A percentile compares a stretch with the other conserved stretches of the same genome.
Conservation (phyloP, 2,329 filamentous ascomycete genomes). For the Fusarium annulatum region DNA sequence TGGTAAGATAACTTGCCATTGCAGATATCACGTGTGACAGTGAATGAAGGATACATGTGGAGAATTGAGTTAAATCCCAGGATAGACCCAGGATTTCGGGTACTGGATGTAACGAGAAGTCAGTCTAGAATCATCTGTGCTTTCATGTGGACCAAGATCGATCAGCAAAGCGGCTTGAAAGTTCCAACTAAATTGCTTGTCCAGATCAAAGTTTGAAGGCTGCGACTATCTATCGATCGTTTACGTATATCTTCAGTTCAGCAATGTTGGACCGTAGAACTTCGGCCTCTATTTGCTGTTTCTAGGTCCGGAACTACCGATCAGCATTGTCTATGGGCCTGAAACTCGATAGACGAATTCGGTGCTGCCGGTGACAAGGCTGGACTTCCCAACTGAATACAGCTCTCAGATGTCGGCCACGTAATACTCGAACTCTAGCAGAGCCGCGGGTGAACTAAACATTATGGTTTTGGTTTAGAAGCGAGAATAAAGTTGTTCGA, state of each 20-base stretch:
- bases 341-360: constrained; percentile 31
- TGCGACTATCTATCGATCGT: neutral
- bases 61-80: constrained; percentile 3
- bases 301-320: constrained; percentile 8
- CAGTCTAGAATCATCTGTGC: neutral
- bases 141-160: neutral
- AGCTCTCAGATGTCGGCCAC: constrained; percentile 3
- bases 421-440: constrained; percentile 12
- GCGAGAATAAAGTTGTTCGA: constrained; percentile 11
- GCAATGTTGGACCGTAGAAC: constrained; percentile 1
- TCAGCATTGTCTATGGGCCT: constrained; percentile 2
- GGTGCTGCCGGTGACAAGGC: constrained; percentile 28
- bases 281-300: neutral
- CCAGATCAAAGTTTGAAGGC: constrained; percentile 16
- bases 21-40: constrained; percentile 2
- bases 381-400: constrained; percentile 8
- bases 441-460: neutral
- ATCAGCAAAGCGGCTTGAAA: neutral
- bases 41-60: constrained; percentile 31
- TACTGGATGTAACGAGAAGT: neutral
- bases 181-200: constrained; percentile 10
- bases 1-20: constrained; percentile 4
- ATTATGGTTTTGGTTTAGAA: constrained; percentile 13
- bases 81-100: constrained; percentile 4
- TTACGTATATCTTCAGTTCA: neutral